A percentile compares a stretch with the other conserved stretches of the same genome.
phyloP scores from a whole-genome alignment of 1,139 yeast genomes.

The Geotrichum citri-aurantii region DNA sequence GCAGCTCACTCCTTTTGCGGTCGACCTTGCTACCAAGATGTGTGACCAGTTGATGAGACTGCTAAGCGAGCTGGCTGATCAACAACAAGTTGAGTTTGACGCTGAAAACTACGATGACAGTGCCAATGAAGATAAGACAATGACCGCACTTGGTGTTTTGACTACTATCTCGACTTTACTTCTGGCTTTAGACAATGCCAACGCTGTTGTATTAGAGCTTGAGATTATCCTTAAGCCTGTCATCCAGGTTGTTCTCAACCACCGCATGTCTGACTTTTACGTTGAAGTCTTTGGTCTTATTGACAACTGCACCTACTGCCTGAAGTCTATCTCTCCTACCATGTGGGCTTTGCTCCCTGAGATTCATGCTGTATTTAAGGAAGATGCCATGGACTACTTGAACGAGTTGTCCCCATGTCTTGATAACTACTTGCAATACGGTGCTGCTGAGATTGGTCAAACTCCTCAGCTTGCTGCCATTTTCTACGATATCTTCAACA shows the following conservation, averaged over 20 bases:
- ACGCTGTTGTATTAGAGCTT: conserved; percentile 57
- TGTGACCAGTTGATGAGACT: conserved; percentile 75
- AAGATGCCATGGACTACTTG: conserved; percentile 52
- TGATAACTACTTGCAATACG: conserved; percentile 73
- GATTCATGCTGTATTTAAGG: conserved; percentile 49
- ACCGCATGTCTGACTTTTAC: conserved; percentile 69
- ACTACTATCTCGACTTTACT: conserved; percentile 86
- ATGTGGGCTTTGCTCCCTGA: conserved; percentile 71
- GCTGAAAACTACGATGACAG: conserved; percentile 39
- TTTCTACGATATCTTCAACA: conserved; percentile 36
- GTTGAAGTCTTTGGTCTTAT: conserved; percentile 78
- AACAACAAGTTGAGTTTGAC: conserved; percentile 30
- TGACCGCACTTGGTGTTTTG: conserved; percentile 82
- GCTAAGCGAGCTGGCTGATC: conserved; percentile 59
- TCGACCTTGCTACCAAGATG: conserved; percentile 73
- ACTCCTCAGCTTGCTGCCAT: conserved; percentile 31
- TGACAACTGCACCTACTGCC: conserved; percentile 76
- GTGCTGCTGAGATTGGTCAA: conserved; percentile 45
- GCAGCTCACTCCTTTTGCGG: conserved; percentile 90
- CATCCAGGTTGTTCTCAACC: conserved; percentile 57
- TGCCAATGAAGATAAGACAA: conserved; percentile 63
- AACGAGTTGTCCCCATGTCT: conserved; percentile 75
- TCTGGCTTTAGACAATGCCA: conserved; percentile 77
- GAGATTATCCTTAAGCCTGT: conserved; percentile 75
- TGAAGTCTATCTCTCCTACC: conserved; percentile 61